Conservation (phyloP, 768 basidiomycete genomes). For the Tremella yokohamensis region DNA sequence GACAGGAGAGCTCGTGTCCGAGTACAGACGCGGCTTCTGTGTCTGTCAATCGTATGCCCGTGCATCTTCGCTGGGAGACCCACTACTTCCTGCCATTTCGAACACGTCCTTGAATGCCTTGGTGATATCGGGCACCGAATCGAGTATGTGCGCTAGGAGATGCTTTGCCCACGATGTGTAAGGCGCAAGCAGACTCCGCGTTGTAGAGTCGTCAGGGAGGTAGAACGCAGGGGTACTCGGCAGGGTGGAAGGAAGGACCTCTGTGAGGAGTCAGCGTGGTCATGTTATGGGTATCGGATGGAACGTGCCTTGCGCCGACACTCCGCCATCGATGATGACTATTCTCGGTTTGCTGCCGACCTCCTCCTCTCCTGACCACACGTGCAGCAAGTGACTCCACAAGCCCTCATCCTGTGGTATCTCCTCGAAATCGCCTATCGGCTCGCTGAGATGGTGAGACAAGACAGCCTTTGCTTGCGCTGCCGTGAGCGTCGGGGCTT, state of each 20-base stretch:
- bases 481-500: constrained; percentile 37
- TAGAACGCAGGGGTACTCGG: constrained; percentile 42
- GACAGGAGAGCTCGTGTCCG: constrained; percentile 38
- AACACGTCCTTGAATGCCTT: constrained; percentile 45
- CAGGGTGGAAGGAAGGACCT: constrained; percentile 38
- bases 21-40: constrained; percentile 43
- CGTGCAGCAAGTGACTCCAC: constrained; percentile 38
- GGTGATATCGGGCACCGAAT: constrained; percentile 28
- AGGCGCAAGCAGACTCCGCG: constrained; percentile 37
- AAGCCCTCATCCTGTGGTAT: constrained; percentile 41
- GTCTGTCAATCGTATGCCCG: neutral
- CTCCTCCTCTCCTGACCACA: constrained; percentile 25
- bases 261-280: constrained; percentile 16
- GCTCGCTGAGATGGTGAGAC: constrained; percentile 39
- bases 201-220: constrained; percentile 27
- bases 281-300: neutral
- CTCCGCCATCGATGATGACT: constrained; percentile 45
- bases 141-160: constrained; percentile 33
- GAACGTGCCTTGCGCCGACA: constrained; percentile 35
- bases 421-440: constrained; percentile 42
- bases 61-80: constrained; percentile 11
- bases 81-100: constrained; percentile 43
- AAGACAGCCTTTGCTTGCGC: constrained; percentile 47
- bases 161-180: constrained; percentile 39
- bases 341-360: constrained; percentile 26